These are phyloP conservation scores for Buddleja alternifolia DNA, from an alignment of 257 asterid species.

Conservation along the genomic window DNA sequence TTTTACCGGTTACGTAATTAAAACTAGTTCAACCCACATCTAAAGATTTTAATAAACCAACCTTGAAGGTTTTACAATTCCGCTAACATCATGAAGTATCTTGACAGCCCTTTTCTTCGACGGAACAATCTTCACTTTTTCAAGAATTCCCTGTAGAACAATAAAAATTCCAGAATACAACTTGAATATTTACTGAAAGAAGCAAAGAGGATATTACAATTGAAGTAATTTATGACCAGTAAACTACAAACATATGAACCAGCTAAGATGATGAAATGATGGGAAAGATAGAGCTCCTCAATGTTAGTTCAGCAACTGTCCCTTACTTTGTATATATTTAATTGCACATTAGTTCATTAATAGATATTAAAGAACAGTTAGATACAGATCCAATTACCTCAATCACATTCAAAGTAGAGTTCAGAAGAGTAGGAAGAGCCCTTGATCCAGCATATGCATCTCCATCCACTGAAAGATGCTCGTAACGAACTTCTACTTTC, in stretches of 20 bases:
- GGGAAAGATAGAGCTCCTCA: no score
- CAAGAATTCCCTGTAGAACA: slow-evolving; percentile 63
- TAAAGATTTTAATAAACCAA: slow-evolving; percentile 32
- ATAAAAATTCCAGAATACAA: neutral
- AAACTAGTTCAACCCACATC: neutral
- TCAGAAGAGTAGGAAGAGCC: slow-evolving; percentile 87
- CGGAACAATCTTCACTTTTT: slow-evolving; percentile 69
- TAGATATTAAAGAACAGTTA: neutral
- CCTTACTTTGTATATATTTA: neutral
- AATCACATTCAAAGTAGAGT: slow-evolving; percentile 66
- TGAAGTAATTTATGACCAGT: no score
- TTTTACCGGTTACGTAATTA: neutral
- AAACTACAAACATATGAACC: no score
- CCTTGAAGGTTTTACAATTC: slow-evolving; percentile 89
- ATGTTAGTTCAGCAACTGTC: no score
- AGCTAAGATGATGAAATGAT: no score
- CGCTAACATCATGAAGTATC: slow-evolving; percentile 75
- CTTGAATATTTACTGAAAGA: neutral
- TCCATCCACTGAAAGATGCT: slow-evolving; percentile 73
- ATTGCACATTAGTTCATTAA: neutral
- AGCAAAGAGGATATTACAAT: no score
- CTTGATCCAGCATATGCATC: slow-evolving; percentile 79
- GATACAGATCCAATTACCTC: slow-evolving; percentile 55
- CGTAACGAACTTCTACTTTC: slow-evolving; percentile 81
- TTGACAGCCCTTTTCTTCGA: slow-evolving; percentile 72